These are phyloP conservation scores for Dothistroma septosporum DNA, from an alignment of 2,329 filamentous ascomycete genomes.

Conservation along the genomic window DNA sequence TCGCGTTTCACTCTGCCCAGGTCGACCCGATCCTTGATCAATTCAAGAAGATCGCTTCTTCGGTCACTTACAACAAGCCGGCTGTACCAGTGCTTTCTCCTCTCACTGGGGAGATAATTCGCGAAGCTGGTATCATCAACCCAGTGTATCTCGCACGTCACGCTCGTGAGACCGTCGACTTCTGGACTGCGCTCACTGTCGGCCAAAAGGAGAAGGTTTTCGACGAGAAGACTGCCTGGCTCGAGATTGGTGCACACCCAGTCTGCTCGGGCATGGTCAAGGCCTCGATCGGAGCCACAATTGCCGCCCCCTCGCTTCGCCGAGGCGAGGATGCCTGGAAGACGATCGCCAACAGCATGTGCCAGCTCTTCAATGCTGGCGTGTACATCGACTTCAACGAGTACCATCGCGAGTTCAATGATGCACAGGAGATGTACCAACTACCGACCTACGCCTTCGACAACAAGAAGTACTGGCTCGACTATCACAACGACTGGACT, in stretches of 20 bases:
- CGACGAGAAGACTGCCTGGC: constrained; percentile 63
- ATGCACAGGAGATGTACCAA: constrained; percentile 56
- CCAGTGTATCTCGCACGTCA: constrained; percentile 62
- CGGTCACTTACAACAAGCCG: constrained; percentile 56
- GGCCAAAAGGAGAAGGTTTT: constrained; percentile 58
- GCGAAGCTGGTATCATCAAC: constrained; percentile 54
- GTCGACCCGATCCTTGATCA: constrained; percentile 60
- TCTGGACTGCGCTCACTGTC: constrained; percentile 58
- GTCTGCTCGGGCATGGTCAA: constrained; percentile 66
- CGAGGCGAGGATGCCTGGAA: constrained; percentile 62
- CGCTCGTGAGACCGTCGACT: constrained; percentile 65
- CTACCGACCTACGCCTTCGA: constrained; percentile 67
- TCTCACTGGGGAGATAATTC: constrained; percentile 57
- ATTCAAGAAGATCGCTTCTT: constrained; percentile 53
- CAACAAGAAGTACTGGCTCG: constrained; percentile 68
- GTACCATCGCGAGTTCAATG: constrained; percentile 60
- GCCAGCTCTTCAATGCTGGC: constrained; percentile 58
- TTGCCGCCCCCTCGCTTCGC: constrained; percentile 58
- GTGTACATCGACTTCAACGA: constrained; percentile 67
- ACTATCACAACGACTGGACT: constrained; percentile 68
- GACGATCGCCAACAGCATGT: constrained; percentile 57
- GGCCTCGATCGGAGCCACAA: constrained; percentile 55
- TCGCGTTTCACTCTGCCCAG: constrained; percentile 64
- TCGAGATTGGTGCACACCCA: constrained; percentile 72
- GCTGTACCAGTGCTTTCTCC: constrained; percentile 64